A percentile compares a stretch with the other conserved stretches of the same genome.
These are phyloP conservation scores for Crithidia acanthocephali DNA, from an alignment of 208 protist genomes.

Conservation along the genomic window DNA sequence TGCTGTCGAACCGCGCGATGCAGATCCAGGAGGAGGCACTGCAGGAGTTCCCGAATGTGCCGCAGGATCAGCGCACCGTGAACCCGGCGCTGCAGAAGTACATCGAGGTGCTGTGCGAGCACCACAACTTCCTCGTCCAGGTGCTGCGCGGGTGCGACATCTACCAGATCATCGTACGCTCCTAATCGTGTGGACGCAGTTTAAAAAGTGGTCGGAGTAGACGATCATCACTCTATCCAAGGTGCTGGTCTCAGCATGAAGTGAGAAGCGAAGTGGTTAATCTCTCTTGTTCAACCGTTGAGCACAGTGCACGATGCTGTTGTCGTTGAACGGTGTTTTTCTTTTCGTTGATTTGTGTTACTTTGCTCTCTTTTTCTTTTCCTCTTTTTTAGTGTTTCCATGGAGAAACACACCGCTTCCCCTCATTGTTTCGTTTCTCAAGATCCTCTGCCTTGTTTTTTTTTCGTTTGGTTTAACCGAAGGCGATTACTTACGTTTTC, in stretches of 20 bases:
- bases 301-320: no score
- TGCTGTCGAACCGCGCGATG: conserved; percentile 75
- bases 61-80: conserved; percentile 55
- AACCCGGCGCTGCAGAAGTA: conserved; percentile 89
- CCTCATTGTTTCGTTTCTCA: no score
- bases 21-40: conserved; percentile 82
- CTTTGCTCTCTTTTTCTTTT: no score
- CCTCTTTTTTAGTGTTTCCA: no score
- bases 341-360: no score
- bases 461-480: no score
- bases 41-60: conserved; percentile 77
- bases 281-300: background rate
- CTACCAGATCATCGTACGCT: conserved; percentile 87
- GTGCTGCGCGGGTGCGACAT: conserved; percentile 89
- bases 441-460: no score
- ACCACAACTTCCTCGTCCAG: conserved; percentile 90
- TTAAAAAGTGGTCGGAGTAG: background rate
- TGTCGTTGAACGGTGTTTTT: no score
- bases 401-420: no score
- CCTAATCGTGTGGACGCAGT: conserved; percentile 25
- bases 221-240: no score
- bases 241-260: background rate
- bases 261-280: no score
- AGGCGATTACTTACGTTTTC: no score
- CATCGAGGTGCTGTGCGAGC: conserved; percentile 85